These are phyloP conservation scores for Lachancea kluyveri DNA, from an alignment of 805 yeast genomes.

Conservation along the genomic window DNA sequence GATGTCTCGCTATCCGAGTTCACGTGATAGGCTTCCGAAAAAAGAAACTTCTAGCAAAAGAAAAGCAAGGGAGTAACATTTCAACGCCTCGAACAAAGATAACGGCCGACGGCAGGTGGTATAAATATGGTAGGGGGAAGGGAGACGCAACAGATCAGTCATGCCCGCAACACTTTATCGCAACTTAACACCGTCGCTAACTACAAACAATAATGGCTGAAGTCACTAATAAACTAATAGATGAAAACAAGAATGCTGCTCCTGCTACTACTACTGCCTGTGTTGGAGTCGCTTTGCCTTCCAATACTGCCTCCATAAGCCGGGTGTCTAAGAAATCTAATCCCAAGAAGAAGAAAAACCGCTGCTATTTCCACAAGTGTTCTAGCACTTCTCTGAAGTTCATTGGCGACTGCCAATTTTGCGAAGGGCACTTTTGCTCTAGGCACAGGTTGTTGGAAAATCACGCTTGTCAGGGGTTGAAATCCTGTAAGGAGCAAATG, in stretches of 20 bases:
- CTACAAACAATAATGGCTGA: constrained; percentile 2
- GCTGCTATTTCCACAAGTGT: constrained; percentile 53
- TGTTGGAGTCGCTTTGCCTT: background rate
- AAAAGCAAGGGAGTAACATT: too few relatives aligned
- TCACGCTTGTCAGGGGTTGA: constrained; percentile 73
- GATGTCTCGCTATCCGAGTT: too few relatives aligned
- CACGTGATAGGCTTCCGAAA: too few relatives aligned
- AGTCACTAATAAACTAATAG: background rate
- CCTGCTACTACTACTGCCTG: too few relatives aligned
- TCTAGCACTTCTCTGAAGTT: constrained; percentile 54
- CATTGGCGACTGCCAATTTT: constrained; percentile 79
- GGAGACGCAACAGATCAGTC: too few relatives aligned
- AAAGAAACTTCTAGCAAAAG: too few relatives aligned
- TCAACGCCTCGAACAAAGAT: too few relatives aligned
- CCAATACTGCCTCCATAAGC: constrained; percentile 9
- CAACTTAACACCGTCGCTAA: too few relatives aligned
- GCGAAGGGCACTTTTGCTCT: constrained; percentile 81
- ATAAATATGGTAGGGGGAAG: too few relatives aligned
- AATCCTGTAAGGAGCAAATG: constrained; percentile 72
- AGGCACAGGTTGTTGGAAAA: constrained; percentile 83
- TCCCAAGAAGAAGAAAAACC: constrained; percentile 33
- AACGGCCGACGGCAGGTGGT: too few relatives aligned
- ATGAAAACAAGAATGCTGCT: background rate
- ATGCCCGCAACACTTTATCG: too few relatives aligned
- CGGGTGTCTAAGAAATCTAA: constrained; percentile 18